Conservation (phyloP, 1,139 yeast genomes). For the Pichia sp. region DNA sequence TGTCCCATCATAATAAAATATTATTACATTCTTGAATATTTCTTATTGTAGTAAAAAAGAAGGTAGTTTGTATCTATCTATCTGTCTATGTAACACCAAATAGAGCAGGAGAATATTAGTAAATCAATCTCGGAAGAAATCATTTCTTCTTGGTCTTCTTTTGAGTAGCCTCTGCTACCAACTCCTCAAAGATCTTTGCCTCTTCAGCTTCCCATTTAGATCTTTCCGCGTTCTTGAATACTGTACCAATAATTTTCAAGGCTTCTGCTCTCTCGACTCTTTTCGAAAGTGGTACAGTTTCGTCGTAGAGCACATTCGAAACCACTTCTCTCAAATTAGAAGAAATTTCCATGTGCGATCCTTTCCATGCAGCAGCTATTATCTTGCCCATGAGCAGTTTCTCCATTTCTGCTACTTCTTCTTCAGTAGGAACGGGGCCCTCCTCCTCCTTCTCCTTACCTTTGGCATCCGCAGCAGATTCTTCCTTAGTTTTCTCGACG, state of each 20-base stretch:
- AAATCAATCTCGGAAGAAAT: neutral
- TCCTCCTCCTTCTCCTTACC: constrained; percentile 35
- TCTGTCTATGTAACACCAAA: neutral
- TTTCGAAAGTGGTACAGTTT: constrained; percentile 47
- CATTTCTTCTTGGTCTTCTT: constrained; percentile 55
- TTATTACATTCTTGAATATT: neutral
- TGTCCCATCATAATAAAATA: neutral
- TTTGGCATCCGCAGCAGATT: neutral
- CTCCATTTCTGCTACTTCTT: constrained; percentile 82
- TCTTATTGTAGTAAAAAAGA: neutral
- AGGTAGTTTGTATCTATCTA: neutral
- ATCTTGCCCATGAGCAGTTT: constrained; percentile 85
- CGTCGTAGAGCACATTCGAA: constrained; percentile 62
- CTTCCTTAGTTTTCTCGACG: neutral
- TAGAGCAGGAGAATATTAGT: neutral
- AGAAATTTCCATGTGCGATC: constrained; percentile 84
- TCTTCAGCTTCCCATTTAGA: constrained; percentile 88
- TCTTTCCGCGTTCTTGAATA: constrained; percentile 62
- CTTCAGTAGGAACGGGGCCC: constrained; percentile 61
- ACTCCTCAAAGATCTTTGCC: constrained; percentile 83
- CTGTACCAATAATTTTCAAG: constrained; percentile 65
- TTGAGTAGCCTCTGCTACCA: constrained; percentile 87
- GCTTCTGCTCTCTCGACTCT: constrained; percentile 79
- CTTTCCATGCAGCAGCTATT: constrained; percentile 94
- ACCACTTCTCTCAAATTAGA: constrained; percentile 86